Conservation (phyloP, 1,139 yeast species). For the Suhomyces atakaporum region DNA sequence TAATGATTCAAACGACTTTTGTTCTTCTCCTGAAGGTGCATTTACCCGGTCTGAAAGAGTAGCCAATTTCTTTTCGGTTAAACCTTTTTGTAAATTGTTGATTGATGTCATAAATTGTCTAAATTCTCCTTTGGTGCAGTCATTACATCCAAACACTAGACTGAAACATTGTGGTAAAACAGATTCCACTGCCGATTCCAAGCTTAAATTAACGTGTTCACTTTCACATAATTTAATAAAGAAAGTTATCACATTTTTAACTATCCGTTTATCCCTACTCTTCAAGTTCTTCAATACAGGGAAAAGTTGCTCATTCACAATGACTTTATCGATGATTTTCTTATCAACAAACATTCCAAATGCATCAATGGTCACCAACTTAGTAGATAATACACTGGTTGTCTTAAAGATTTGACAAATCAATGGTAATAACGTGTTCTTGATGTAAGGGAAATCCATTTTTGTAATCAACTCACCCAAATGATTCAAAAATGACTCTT, state of each 20-base stretch:
- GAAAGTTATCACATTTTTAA: conserved; percentile 55
- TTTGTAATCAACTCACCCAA: conserved; percentile 46
- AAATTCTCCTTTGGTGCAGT: conserved; percentile 42
- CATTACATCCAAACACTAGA: conserved; percentile 45
- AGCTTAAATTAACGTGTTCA: conserved; percentile 38
- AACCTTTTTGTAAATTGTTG: conserved; percentile 30
- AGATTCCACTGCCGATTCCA: conserved; percentile 40
- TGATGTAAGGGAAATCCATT: conserved; percentile 71
- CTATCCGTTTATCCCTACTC: conserved; percentile 72
- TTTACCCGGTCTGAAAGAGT: conserved; percentile 24
- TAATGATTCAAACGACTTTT: conserved; percentile 32
- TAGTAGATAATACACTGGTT: conserved; percentile 79
- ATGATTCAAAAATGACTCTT: conserved; percentile 57
- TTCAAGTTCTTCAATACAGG: conserved; percentile 76
- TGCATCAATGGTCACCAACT: conserved; percentile 66
- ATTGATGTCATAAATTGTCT: conserved; percentile 30
- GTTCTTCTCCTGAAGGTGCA: conserved; percentile 7
- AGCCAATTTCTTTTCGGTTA: conserved; percentile 32
- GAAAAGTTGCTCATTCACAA: conserved; percentile 72
- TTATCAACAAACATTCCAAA: conserved; percentile 59
- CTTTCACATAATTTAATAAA: conserved; percentile 48
- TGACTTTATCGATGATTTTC: conserved; percentile 68
- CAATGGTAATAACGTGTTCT: conserved; percentile 71
- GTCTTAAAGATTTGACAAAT: conserved; percentile 74
- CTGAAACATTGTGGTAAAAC: conserved; percentile 41